A percentile compares a stretch with the other conserved stretches of the same genome.
These are phyloP conservation scores for Acrasis kona DNA, from an alignment of 78 protist genomes.

Conservation along the genomic window DNA sequence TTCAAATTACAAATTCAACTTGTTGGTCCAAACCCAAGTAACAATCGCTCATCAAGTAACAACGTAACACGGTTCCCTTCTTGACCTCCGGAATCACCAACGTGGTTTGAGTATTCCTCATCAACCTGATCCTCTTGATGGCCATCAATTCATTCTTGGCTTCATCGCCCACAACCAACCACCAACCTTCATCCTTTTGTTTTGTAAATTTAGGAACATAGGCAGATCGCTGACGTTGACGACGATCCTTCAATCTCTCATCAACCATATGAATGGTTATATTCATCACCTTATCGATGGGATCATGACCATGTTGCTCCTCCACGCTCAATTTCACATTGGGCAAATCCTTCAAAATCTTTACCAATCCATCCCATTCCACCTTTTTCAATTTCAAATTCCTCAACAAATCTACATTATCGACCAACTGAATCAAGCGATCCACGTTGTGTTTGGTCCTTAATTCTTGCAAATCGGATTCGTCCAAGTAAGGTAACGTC, in stretches of 20 bases:
- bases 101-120: not conserved
- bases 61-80: not conserved
- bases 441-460: not conserved
- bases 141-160: constrained; percentile 45
- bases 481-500: constrained; percentile 11
- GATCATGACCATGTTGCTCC: not conserved
- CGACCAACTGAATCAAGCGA: not conserved
- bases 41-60: constrained; percentile 31
- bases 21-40: constrained; percentile 59
- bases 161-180: constrained; percentile 19
- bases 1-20: constrained; percentile 4
- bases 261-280: not conserved
- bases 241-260: no score
- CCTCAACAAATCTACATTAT: not conserved
- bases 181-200: constrained; percentile 31
- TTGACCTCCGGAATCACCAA: constrained; percentile 4
- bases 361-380: not conserved
- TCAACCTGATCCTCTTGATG: constrained; percentile 23
- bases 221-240: not conserved
- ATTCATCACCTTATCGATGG: no score
- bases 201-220: constrained; percentile 34
- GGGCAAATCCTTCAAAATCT: not conserved
- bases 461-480: not conserved
- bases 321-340: not conserved
- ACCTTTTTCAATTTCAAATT: not conserved